A percentile compares a stretch with the other conserved stretches of the same genome.
Evolutionary conservation across 2,329 filamentous ascomycete genomes (phyloP).

Genomic region (Tolypocladium album): DNA sequence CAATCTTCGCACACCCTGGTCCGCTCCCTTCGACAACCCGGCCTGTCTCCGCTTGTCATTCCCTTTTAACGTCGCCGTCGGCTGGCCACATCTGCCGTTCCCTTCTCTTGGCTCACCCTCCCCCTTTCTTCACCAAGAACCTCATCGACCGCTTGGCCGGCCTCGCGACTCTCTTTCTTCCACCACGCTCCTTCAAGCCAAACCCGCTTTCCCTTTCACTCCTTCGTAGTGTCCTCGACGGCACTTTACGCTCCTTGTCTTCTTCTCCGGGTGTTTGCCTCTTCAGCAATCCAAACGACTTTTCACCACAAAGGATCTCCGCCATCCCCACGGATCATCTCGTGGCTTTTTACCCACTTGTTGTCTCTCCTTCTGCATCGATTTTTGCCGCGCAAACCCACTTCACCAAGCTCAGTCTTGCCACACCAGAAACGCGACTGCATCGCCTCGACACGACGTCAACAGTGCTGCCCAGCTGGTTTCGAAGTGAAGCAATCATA

Average conservation of each 20-base stretch:
- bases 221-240: not conserved
- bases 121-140: not conserved
- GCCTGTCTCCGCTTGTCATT: not conserved
- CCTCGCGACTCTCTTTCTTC: not conserved
- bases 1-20: not conserved
- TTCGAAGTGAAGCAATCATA: not conserved
- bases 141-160: not conserved
- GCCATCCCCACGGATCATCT: not conserved
- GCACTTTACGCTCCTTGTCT: not conserved
- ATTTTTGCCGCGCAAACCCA: not conserved
- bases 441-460: not conserved
- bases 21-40: not conserved
- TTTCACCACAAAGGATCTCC: not conserved
- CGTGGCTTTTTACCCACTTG: not conserved
- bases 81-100: not conserved
- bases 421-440: not conserved
- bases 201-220: not conserved
- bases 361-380: not conserved
- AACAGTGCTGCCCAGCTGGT: not conserved
- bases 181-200: not conserved
- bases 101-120: not conserved
- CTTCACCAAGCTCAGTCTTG: not conserved
- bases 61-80: not conserved
- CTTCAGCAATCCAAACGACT: not conserved
- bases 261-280: not conserved